Evolutionary conservation across 768 basidiomycete genomes (phyloP).

Genomic region (Gelatoporia subvermispora): DNA sequence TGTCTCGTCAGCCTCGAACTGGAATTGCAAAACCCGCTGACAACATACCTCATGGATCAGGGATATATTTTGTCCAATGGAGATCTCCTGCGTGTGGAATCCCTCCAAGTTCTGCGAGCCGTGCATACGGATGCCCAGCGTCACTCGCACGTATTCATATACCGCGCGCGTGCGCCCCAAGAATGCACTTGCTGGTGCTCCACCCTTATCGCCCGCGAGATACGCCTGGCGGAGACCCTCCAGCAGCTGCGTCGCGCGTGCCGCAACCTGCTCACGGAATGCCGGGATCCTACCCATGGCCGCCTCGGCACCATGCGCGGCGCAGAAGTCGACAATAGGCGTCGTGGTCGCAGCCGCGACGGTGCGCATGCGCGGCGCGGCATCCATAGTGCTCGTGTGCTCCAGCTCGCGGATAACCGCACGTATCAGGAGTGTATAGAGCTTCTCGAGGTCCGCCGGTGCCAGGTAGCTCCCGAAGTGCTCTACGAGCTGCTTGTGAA

Average conservation of each 20-base stretch:
- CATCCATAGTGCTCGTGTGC: slow-evolving; percentile 68
- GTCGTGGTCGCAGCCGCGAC: slow-evolving; percentile 60
- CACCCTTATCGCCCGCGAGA: slow-evolving; percentile 52
- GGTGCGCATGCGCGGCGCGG: slow-evolving; percentile 59
- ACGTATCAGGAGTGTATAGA: slow-evolving; percentile 35
- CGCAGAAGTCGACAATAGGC: slow-evolving; percentile 59
- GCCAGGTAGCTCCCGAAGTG: slow-evolving; percentile 41
- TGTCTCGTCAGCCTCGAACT: background rate
- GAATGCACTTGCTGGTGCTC: slow-evolving; percentile 61
- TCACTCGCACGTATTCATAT: slow-evolving; percentile 72
- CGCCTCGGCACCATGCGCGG: slow-evolving; percentile 11
- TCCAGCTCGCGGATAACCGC: slow-evolving; percentile 54
- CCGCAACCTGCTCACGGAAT: slow-evolving; percentile 53
- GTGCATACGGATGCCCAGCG: slow-evolving; percentile 76
- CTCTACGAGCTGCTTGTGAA: slow-evolving; percentile 42
- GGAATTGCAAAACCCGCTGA: background rate
- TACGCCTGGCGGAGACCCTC: slow-evolving; percentile 49
- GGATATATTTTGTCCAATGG: slow-evolving; percentile 66
- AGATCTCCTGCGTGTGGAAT: slow-evolving; percentile 56
- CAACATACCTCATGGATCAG: slow-evolving; percentile 66
- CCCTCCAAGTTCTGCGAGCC: slow-evolving; percentile 65
- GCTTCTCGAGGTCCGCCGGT: slow-evolving; percentile 23
- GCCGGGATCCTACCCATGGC: slow-evolving; percentile 35
- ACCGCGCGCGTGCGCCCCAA: slow-evolving; percentile 66
- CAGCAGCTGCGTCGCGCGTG: slow-evolving; percentile 41